These are phyloP conservation scores for Dioscorea cayenensis DNA, from an alignment of 116 monocot genomes.

Conservation along the genomic window DNA sequence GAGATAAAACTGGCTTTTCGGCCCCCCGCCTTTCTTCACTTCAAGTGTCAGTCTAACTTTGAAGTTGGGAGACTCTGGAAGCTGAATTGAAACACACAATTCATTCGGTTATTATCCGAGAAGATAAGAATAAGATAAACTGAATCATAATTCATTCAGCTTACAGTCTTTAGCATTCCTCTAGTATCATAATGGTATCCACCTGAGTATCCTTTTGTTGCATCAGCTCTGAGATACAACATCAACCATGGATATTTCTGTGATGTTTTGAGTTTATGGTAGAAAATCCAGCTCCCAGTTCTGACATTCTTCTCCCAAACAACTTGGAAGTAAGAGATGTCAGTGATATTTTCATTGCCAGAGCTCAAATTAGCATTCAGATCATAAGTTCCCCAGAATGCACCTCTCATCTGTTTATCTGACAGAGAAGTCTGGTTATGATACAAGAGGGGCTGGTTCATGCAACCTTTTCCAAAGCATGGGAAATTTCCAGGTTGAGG, in stretches of 20 bases:
- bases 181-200: conserved; percentile 46
- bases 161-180: conserved; percentile 38
- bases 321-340: conserved; percentile 40
- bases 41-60: conserved; percentile 57
- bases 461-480: conserved; percentile 74
- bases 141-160: not conserved
- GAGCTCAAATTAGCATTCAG: conserved; percentile 27
- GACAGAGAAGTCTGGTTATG: conserved; percentile 42
- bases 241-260: conserved; percentile 46
- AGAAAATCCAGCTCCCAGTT: conserved; percentile 30
- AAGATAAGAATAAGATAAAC: too few relatives aligned
- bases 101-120: too few relatives aligned
- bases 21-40: conserved; percentile 51
- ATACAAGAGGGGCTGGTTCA: conserved; percentile 73
- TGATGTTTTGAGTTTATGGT: conserved; percentile 27
- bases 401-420: conserved; percentile 23
- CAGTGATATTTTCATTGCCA: not conserved
- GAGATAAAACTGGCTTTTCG: conserved; percentile 83
- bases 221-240: conserved; percentile 45
- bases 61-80: conserved; percentile 77
- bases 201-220: conserved; percentile 38
- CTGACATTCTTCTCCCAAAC: conserved; percentile 24
- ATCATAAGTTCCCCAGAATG: conserved; percentile 60
- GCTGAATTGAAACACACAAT: conserved; percentile 11
- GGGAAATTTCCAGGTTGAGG: conserved; percentile 48